Evolutionary conservation across 1,284 basidiomycete genomes (phyloP).

Genomic region (Gymnopus androsaceus): DNA sequence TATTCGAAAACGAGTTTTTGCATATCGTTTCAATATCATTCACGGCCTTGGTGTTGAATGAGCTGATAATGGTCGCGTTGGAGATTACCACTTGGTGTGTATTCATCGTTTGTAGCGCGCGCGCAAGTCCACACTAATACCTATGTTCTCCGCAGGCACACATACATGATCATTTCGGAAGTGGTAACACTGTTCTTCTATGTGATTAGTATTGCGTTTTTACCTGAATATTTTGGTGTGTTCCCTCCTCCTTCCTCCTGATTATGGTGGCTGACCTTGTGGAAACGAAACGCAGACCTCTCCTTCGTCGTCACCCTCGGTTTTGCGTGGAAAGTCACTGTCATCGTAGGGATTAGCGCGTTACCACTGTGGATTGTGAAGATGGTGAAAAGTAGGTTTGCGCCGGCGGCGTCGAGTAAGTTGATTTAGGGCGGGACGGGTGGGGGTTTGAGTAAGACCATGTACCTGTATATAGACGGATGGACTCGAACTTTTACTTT

Average conservation of each 20-base stretch:
- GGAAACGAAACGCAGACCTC: slow-evolving; percentile 61
- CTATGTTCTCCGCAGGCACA: slow-evolving; percentile 64
- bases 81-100: slow-evolving; percentile 95
- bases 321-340: slow-evolving; percentile 94
- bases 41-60: slow-evolving; percentile 94
- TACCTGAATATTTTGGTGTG: slow-evolving; percentile 97
- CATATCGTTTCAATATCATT: slow-evolving; percentile 99
- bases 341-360: slow-evolving; percentile 93
- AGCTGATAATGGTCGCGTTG: slow-evolving; percentile 98
- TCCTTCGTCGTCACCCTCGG: slow-evolving; percentile 86
- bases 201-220: slow-evolving; percentile 87
- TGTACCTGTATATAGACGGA: too few relatives aligned
- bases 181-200: slow-evolving; percentile 89
- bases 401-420: slow-evolving; percentile 95
- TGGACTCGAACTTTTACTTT: too few relatives aligned
- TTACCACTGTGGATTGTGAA: slow-evolving; percentile 93
- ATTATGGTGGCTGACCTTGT: neutral
- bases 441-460: neutral
- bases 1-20: slow-evolving; percentile 97
- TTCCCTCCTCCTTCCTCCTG: slow-evolving; percentile 19
- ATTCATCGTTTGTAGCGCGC: neutral
- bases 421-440: slow-evolving; percentile 51
- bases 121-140: slow-evolving; percentile 2
- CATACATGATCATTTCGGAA: slow-evolving; percentile 95
- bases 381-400: slow-evolving; percentile 80